Conservation (phyloP, 176 grass and related monocot genomes). For the Cenchrus fungigraminus region DNA sequence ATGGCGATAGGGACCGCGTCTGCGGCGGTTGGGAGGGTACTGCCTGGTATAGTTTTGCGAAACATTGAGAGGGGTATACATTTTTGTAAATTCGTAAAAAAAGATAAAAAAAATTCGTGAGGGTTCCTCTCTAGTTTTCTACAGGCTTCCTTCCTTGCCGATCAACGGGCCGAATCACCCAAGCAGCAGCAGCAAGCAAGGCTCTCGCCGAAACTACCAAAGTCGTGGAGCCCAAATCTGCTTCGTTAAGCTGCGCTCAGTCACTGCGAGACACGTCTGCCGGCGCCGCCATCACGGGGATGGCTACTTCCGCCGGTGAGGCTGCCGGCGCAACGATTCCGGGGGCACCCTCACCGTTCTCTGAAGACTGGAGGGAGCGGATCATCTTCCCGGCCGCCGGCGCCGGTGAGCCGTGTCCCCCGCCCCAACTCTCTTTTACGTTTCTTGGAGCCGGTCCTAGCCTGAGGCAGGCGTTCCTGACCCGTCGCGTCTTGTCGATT, state of each 20-base stretch:
- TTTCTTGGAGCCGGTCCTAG: slow-evolving; percentile 14
- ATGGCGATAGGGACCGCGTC: too few relatives aligned
- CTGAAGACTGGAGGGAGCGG: slow-evolving; percentile 63
- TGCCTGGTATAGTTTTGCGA: too few relatives aligned
- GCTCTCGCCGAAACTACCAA: neutral
- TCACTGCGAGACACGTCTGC: neutral
- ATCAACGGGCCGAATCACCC: too few relatives aligned
- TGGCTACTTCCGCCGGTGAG: slow-evolving; percentile 45
- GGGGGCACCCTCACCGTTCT: slow-evolving; percentile 16
- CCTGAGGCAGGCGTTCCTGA: slow-evolving; percentile 9
- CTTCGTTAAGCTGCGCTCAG: neutral
- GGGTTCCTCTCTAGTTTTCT: too few relatives aligned
- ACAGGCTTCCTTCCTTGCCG: too few relatives aligned
- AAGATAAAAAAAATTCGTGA: too few relatives aligned
- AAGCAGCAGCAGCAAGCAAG: too few relatives aligned
- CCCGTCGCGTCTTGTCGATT: slow-evolving; percentile 29
- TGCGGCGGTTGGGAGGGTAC: too few relatives aligned
- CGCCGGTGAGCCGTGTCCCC: slow-evolving; percentile 43
- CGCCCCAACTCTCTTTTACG: neutral
- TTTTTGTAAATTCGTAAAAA: too few relatives aligned
- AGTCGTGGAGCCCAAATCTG: neutral
- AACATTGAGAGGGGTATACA: too few relatives aligned
- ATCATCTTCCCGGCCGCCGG: slow-evolving; percentile 58
- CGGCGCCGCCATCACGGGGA: slow-evolving; percentile 6
- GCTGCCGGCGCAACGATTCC: slow-evolving; percentile 17